Conservation (phyloP, 2,329 filamentous ascomycete genomes). For the Trichoderma oligosporum region DNA sequence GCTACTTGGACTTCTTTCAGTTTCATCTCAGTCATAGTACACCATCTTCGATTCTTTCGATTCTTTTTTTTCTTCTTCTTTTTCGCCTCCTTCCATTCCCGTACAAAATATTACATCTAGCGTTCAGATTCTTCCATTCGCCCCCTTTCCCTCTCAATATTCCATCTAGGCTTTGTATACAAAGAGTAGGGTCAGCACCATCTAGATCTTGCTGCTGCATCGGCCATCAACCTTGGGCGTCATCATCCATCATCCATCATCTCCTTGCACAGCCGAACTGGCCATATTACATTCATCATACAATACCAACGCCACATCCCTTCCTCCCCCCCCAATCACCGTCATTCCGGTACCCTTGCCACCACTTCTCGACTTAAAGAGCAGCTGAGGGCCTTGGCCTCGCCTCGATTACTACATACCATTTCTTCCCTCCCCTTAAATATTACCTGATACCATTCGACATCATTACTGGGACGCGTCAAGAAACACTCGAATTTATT, state of each 20-base stretch:
- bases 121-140: neutral
- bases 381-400: neutral
- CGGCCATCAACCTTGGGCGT: neutral
- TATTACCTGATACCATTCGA: neutral
- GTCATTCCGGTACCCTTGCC: constrained; percentile 17
- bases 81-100: neutral
- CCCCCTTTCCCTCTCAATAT: neutral
- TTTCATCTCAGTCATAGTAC: neutral
- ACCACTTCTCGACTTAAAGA: constrained; percentile 10
- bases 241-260: neutral
- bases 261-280: neutral
- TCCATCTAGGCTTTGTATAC: neutral
- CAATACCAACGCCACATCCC: constrained; percentile 14
- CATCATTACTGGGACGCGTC: neutral
- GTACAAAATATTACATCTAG: too few relatives aligned
- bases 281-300: neutral
- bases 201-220: neutral
- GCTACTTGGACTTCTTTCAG: neutral
- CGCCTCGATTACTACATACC: neutral
- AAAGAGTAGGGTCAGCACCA: neutral
- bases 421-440: neutral
- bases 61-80: neutral
- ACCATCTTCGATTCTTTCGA: neutral
- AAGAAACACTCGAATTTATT: neutral
- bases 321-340: neutral